Conservation (phyloP, 306 rosid species). For the Prunus mira region DNA sequence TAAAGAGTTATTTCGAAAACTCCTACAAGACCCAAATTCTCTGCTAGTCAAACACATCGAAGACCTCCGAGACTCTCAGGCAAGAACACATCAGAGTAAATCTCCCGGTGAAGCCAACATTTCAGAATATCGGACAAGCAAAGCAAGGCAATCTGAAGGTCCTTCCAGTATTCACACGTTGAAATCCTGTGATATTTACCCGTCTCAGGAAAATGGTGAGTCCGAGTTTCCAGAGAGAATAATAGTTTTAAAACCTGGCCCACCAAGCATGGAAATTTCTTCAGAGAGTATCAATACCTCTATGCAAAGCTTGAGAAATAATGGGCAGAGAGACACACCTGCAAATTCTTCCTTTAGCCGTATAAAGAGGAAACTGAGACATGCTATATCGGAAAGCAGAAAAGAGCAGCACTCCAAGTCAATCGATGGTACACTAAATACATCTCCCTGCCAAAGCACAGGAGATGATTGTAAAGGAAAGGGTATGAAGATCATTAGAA, state of each 20-base stretch:
- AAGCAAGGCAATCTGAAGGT: constrained; percentile 35
- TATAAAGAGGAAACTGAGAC: constrained; percentile 51
- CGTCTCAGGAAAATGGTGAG: constrained; percentile 24
- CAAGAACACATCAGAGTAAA: constrained; percentile 29
- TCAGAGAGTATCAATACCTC: constrained; percentile 25
- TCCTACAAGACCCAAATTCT: constrained; percentile 74
- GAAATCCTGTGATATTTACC: constrained; percentile 23
- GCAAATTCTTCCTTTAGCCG: constrained; percentile 35
- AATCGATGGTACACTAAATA: constrained; percentile 14
- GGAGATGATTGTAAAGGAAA: constrained; percentile 34
- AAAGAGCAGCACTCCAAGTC: constrained; percentile 36
- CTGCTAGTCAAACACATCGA: constrained; percentile 57
- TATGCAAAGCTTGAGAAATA: constrained; percentile 23
- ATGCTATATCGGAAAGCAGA: constrained; percentile 42
- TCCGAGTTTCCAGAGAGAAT: constrained; percentile 33
- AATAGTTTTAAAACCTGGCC: constrained; percentile 48
- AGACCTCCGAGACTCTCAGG: constrained; percentile 39
- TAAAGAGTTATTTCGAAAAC: constrained; percentile 61
- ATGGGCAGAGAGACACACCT: constrained; percentile 27
- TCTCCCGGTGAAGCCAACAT: constrained; percentile 14
- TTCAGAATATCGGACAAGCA: constrained; percentile 25
- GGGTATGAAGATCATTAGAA: constrained; percentile 27
- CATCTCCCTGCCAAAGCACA: constrained; percentile 22
- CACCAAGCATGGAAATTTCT: constrained; percentile 20
- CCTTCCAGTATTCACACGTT: constrained; percentile 5